Conservation (phyloP, 441 rosid species). For the Geranium incanum region DNA sequence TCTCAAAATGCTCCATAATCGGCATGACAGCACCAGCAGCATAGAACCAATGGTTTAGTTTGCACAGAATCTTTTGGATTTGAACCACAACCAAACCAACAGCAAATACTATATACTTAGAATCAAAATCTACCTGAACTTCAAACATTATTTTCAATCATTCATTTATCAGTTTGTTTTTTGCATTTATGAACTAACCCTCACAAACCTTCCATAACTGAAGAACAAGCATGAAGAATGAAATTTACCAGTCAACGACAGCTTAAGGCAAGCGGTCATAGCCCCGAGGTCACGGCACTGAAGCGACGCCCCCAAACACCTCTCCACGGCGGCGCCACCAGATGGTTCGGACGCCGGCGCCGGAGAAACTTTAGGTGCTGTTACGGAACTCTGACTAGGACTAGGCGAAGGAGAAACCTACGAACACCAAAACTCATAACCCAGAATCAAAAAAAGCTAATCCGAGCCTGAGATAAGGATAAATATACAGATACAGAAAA, state of each 20-base stretch:
- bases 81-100: no score
- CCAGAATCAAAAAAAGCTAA: background rate
- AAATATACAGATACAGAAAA: background rate
- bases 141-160: no score
- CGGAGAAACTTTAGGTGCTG: background rate
- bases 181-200: no score
- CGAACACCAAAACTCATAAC: background rate
- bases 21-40: background rate
- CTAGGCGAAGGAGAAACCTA: conserved; percentile 9
- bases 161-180: no score
- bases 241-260: background rate
- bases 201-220: no score
- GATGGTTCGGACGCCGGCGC: background rate
- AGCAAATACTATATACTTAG: no score
- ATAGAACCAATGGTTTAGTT: background rate
- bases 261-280: conserved; percentile 9
- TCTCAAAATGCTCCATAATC: background rate
- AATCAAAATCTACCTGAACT: no score
- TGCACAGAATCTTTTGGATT: background rate
- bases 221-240: no score
- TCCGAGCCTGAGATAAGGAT: background rate
- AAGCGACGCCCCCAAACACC: background rate
- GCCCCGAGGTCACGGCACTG: background rate
- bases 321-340: background rate
- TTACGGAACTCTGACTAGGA: background rate